These are phyloP conservation scores for Monascus ruber DNA, from an alignment of 2,329 filamentous ascomycete genomes.

Conservation along the genomic window DNA sequence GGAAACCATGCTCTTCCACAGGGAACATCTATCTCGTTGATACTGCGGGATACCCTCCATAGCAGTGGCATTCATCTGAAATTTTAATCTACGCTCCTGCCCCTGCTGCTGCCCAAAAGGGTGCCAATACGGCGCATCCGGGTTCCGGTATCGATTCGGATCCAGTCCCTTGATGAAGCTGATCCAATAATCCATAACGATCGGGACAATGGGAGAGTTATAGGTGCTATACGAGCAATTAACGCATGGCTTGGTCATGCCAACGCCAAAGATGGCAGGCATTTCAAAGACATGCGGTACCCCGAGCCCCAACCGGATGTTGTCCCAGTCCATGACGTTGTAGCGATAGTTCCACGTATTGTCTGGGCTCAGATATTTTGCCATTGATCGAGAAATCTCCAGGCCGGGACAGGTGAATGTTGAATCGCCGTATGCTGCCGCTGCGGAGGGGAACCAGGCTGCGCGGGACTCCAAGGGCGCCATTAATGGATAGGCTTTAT, in stretches of 20 bases:
- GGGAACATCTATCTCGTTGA: background rate
- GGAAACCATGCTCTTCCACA: background rate
- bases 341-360: slow-evolving; percentile 39
- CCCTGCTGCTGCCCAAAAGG: slow-evolving; percentile 6
- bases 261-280: slow-evolving; percentile 16
- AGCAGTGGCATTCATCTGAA: slow-evolving; percentile 10
- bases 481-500: slow-evolving; percentile 40
- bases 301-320: slow-evolving; percentile 25
- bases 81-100: slow-evolving; percentile 6
- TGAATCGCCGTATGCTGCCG: slow-evolving; percentile 34
- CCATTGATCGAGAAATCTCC: slow-evolving; percentile 24
- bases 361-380: slow-evolving; percentile 10
- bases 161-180: slow-evolving; percentile 13
- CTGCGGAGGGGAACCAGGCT: slow-evolving; percentile 29
- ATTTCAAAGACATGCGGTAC: slow-evolving; percentile 26
- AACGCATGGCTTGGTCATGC: slow-evolving; percentile 2
- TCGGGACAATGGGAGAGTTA: slow-evolving; percentile 11
- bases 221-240: background rate
- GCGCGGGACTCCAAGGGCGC: slow-evolving; percentile 18
- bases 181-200: slow-evolving; percentile 16
- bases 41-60: slow-evolving; percentile 9
- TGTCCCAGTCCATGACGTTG: slow-evolving; percentile 32
- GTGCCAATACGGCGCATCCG: slow-evolving; percentile 9
- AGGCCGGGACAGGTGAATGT: slow-evolving; percentile 40
- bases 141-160: slow-evolving; percentile 9